Evolutionary conservation across 805 yeast genomes (phyloP).

Genomic region (Candida coquimbonensis): DNA sequence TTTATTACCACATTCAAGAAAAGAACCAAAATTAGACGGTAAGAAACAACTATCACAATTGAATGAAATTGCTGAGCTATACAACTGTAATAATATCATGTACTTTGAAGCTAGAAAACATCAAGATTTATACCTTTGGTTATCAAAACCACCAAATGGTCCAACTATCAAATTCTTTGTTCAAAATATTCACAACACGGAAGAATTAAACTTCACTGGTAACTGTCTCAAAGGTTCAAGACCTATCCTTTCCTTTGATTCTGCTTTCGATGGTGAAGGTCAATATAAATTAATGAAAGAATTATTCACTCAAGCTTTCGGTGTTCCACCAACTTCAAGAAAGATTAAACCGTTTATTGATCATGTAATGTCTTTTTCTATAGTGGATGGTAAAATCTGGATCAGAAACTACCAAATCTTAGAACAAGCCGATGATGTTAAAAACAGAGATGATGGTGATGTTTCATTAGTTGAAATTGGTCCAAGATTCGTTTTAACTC

Average conservation of each 20-base stretch:
- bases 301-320: conserved; percentile 73
- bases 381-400: conserved; percentile 94
- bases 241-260: conserved; percentile 86
- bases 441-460: conserved; percentile 49
- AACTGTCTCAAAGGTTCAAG: conserved; percentile 93
- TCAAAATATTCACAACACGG: conserved; percentile 92
- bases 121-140: conserved; percentile 89
- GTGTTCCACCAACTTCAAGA: conserved; percentile 92
- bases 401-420: conserved; percentile 88
- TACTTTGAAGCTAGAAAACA: conserved; percentile 96
- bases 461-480: conserved; percentile 89
- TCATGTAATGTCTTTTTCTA: conserved; percentile 88
- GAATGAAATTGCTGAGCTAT: conserved; percentile 92
- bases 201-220: conserved; percentile 93
- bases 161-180: conserved; percentile 92
- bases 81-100: conserved; percentile 92
- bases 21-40: conserved; percentile 92
- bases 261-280: conserved; percentile 59
- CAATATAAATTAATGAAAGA: conserved; percentile 79
- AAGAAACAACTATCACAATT: conserved; percentile 83
- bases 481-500: conserved; percentile 90
- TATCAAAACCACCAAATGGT: conserved; percentile 95
- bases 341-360: conserved; percentile 92
- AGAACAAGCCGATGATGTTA: conserved; percentile 51
- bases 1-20: conserved; percentile 88